Base-by-base conservation (phyloP, 2,329 filamentous ascomycete genomes). In the Madurella mycetomatis region DNA sequence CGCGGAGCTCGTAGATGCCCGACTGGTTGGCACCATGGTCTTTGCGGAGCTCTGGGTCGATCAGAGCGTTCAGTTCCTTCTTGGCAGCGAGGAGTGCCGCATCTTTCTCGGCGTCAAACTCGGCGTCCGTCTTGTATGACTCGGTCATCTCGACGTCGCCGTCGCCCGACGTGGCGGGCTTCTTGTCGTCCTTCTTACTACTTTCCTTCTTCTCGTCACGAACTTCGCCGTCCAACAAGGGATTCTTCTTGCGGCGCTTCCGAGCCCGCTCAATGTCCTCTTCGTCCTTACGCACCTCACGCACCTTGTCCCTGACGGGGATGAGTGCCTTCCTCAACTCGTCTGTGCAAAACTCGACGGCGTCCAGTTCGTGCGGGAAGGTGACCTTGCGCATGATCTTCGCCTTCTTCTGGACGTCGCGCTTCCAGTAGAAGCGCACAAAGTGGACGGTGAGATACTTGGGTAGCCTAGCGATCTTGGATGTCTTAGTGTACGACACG, bases 381-480 rank as follows among this genome's bases (percentile, higher is more conserved):
- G 90, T 92, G 54, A 99, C 94, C 74, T 97, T 99, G 69, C 92
- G 89, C 89, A 99, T 92, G 65, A 99, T 99, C 80, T 99, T 99
- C 62, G 92, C 92, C 79, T 99, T 99, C 78, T 97, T 97, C 72
- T 95, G 87, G 3, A 90, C 91, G 63, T 95, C 90, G 45, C 87
- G 85, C 68, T 95, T 92, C 94, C 94, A 99, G 76, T 92, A 96
- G 76, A 99, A 99, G 60, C 94, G 90, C 53, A 99, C 89, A 70
- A 99, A 96, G 72, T 99, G 94, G 4, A 99, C 90, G 0, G 94
- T 94, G 43, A 99, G 80, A 69, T 99, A 96, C 71, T 96, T 95
- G 16, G 94, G 94, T 47, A 96, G 77, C 17, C 92, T 86, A 11
- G 92, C 84, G 64, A 99, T 95, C 67, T 86, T 84, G n/a, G 90